Percentiles rank a stretch among this genome's conserved stretches.
phyloP scores from a whole-genome alignment of 805 yeast genomes.

The Zygoascus bituminiphila region DNA sequence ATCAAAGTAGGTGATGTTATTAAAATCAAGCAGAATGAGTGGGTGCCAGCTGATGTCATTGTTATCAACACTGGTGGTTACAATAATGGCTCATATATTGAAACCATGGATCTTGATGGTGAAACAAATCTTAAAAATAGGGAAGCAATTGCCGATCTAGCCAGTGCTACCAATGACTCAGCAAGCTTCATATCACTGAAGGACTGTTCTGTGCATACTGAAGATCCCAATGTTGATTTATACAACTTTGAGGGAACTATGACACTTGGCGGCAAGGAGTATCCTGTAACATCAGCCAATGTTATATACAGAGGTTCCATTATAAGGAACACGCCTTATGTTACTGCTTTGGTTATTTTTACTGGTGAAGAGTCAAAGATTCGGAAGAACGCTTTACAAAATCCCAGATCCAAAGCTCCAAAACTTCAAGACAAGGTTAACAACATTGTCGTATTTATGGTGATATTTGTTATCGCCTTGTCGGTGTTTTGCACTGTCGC shows the following conservation, averaged over 20 bases:
- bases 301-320: conserved; percentile 88
- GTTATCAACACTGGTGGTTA: conserved; percentile 56
- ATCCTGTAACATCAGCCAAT: conserved; percentile 70
- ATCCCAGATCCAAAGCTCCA: conserved; percentile 90
- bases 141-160: conserved; percentile 56
- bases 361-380: conserved; percentile 95
- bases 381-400: conserved; percentile 86
- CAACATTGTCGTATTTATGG: conserved; percentile 80
- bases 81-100: conserved; percentile 67
- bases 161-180: conserved; percentile 43
- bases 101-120: conserved; percentile 97
- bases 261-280: conserved; percentile 31
- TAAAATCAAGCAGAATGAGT: conserved; percentile 66
- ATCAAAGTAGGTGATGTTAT: conserved; percentile 84
- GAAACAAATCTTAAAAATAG: conserved; percentile 85
- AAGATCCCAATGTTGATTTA: conserved; percentile 87
- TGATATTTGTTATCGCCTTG: conserved; percentile 61
- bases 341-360: conserved; percentile 76
- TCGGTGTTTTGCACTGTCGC: conserved; percentile 80
- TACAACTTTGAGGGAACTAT: conserved; percentile 79
- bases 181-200: conserved; percentile 31
- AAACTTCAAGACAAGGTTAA: conserved; percentile 79
- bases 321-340: conserved; percentile 69
- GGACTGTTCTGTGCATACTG: conserved; percentile 37
- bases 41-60: conserved; percentile 89